These are phyloP conservation scores for Plasmopara viticola DNA, from an alignment of 352 stramenopile species.

Conservation along the genomic window DNA sequence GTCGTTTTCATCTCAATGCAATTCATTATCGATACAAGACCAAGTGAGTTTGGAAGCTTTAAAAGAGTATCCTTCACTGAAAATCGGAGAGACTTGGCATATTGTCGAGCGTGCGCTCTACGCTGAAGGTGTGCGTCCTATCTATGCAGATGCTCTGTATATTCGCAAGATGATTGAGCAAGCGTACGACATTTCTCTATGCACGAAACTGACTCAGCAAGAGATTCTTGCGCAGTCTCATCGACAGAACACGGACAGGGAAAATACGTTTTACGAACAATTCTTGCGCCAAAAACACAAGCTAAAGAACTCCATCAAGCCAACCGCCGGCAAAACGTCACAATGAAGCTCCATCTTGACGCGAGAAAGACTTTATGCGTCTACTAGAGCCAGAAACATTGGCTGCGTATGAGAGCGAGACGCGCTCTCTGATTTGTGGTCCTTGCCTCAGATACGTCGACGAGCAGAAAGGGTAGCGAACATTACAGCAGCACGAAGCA, in stretches of 20 bases:
- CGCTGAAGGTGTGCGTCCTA: constrained; percentile 54
- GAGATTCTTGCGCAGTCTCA: constrained; percentile 34
- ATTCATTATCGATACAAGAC: constrained; percentile 37
- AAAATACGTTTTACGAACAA: constrained; percentile 44
- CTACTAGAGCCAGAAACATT: constrained; percentile 53
- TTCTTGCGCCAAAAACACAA: constrained; percentile 62
- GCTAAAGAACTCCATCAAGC: constrained; percentile 47
- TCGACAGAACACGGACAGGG: constrained; percentile 10
- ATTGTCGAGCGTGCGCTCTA: constrained; percentile 56
- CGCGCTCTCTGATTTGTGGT: constrained; percentile 38
- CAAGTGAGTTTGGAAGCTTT: constrained; percentile 64
- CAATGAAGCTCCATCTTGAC: constrained; percentile 66
- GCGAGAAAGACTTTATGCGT: constrained; percentile 70
- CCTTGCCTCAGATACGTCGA: constrained; percentile 42
- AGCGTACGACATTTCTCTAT: constrained; percentile 59
- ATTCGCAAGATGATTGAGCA: constrained; percentile 68
- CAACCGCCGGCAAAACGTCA: constrained; percentile 59
- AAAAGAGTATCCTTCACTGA: constrained; percentile 67
- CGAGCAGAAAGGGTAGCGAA: constrained; percentile 32
- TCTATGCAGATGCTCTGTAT: constrained; percentile 70
- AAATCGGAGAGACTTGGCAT: constrained; percentile 69
- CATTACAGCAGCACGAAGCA: constrained; percentile 39
- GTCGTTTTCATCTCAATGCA: constrained; percentile 36
- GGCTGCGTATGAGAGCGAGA: constrained; percentile 10
- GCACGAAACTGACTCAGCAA: constrained; percentile 53